These are phyloP conservation scores for Vachellia pachyceras DNA, from an alignment of 306 rosid genomes.

Conservation along the genomic window DNA sequence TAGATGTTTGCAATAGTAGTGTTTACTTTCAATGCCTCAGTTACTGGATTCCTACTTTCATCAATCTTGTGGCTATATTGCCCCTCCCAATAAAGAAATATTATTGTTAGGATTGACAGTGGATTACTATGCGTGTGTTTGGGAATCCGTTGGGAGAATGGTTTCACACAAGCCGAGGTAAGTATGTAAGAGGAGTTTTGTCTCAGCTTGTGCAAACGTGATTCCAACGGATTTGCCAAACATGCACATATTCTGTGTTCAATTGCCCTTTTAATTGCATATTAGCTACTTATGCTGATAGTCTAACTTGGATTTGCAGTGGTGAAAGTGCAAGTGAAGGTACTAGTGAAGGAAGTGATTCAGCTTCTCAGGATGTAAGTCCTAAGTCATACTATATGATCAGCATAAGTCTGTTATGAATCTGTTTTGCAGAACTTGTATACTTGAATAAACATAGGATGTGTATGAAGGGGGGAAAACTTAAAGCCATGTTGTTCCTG, in stretches of 20 bases:
- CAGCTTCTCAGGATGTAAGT: conserved; percentile 91
- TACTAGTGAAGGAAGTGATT: conserved; percentile 94
- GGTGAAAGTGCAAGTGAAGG: conserved; percentile 96
- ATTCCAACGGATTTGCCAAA: too few relatives aligned
- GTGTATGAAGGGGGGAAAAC: background rate
- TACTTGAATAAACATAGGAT: conserved; percentile 26
- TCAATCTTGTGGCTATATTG: conserved; percentile 22
- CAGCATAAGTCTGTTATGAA: conserved; percentile 19
- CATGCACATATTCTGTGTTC: conserved; percentile 12
- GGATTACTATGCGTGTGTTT: too few relatives aligned
- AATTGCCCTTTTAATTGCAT: conserved; percentile 35
- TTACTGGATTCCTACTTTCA: conserved; percentile 22
- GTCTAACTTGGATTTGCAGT: conserved; percentile 64
- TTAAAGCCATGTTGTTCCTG: background rate
- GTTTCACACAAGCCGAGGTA: too few relatives aligned
- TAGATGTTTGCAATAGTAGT: background rate
- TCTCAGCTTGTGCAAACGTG: too few relatives aligned
- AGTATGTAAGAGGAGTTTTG: too few relatives aligned
- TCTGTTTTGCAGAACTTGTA: conserved; percentile 17
- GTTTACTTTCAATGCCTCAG: conserved; percentile 18
- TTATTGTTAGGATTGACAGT: conserved; percentile 10
- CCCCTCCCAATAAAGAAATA: background rate
- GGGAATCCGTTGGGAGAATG: too few relatives aligned
- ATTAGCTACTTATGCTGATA: conserved; percentile 47
- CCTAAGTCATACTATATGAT: conserved; percentile 8